Evolutionary conservation across 2,329 filamentous ascomycete genomes (phyloP).

Genomic region (Microthyrium microscopicum): DNA sequence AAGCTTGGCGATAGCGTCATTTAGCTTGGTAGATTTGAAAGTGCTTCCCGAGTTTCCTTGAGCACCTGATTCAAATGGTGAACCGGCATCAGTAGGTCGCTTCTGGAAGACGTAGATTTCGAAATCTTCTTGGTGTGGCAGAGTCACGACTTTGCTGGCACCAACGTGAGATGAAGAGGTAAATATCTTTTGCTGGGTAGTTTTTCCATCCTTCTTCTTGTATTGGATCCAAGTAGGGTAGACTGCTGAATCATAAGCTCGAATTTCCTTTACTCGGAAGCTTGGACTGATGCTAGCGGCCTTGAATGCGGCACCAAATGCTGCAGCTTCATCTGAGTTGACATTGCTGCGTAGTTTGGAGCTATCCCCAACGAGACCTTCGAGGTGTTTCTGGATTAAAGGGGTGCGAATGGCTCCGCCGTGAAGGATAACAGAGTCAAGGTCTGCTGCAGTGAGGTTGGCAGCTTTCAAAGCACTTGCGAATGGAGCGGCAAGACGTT

Average conservation of each 20-base stretch:
- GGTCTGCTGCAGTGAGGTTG: slow-evolving; percentile 53
- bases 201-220: slow-evolving; percentile 49
- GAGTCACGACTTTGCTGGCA: slow-evolving; percentile 64
- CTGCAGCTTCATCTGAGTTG: slow-evolving; percentile 91
- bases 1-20: slow-evolving; percentile 60
- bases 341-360: slow-evolving; percentile 84
- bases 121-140: slow-evolving; percentile 72
- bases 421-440: slow-evolving; percentile 85
- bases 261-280: slow-evolving; percentile 96
- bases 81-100: slow-evolving; percentile 26
- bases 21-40: slow-evolving; percentile 71
- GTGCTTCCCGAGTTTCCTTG: neutral
- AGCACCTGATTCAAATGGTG: too few species aligned
- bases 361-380: slow-evolving; percentile 51
- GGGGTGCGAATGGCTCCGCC: slow-evolving; percentile 82
- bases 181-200: slow-evolving; percentile 69
- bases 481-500: slow-evolving; percentile 52
- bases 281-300: slow-evolving; percentile 82
- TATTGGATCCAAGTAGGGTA: slow-evolving; percentile 67
- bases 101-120: slow-evolving; percentile 65
- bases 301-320: slow-evolving; percentile 89
- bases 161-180: slow-evolving; percentile 59
- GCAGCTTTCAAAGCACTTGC: slow-evolving; percentile 59
- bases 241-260: slow-evolving; percentile 56
- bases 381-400: slow-evolving; percentile 81